Base-by-base conservation (phyloP, 78 protist genomes). In the Tieghemostelium lacteum region DNA sequence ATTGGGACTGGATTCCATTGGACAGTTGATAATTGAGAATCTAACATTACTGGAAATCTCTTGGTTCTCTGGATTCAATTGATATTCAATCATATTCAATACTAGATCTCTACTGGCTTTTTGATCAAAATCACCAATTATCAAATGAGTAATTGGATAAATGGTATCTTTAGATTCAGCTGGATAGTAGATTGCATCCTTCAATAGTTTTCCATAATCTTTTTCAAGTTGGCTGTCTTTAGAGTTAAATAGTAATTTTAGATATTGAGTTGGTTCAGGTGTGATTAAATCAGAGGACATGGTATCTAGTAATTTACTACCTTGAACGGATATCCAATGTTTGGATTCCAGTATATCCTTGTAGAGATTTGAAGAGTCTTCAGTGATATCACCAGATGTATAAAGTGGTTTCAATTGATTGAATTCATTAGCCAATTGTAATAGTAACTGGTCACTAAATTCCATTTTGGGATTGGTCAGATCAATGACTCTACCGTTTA, bases 41-140 rank as follows among this genome's bases (percentile, higher is more conserved):
- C n/a, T n/a, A n/a, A n/a, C n/a, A n/a, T n/a, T n/a, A n/a, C n/a
- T n/a, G n/a, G n/a, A n/a, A n/a, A n/a, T n/a, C n/a, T n/a, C n/a
- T n/a, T n/a, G n/a, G n/a, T n/a, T n/a, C n/a, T n/a, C n/a, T n/a
- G n/a, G n/a, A n/a, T n/a, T n/a, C n/a, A n/a, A n/a, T n/a, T n/a
- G n/a, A n/a, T n/a, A n/a, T n/a, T n/a, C n/a, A n/a, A n/a, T n/a
- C n/a, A n/a, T n/a, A n/a, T n/a, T n/a, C n/a, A n/a, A n/a, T n/a
- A n/a, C n/a, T n/a, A n/a, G n/a, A n/a, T n/a, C n/a, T n/a, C n/a
- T n/a, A n/a, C n/a, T n/a, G n/a, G n/a, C n/a, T n/a, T n/a, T n/a
- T n/a, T 73, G 49, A 57, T 73, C 54, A 61, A 73, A 73, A 37
- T 73, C 83, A 73, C 83, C 83, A 73, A 73, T 33, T 17, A 73